Conservation (phyloP, 371 early-diverging fungal species). For the Smittium culicis region DNA sequence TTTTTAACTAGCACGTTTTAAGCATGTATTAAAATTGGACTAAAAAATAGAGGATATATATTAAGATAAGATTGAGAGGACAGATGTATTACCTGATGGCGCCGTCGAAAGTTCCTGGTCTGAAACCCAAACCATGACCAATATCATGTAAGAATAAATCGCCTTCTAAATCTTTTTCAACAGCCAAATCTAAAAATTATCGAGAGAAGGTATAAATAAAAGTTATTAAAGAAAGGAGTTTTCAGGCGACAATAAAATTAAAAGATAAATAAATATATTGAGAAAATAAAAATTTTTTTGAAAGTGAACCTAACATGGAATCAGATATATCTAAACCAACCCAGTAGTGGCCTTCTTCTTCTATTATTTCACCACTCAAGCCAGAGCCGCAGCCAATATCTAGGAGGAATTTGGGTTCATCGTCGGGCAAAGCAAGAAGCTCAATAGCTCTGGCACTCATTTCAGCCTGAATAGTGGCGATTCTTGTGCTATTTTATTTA, state of each 20-base stretch:
- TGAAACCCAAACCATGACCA: slow-evolving; percentile 87
- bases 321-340: slow-evolving; percentile 94
- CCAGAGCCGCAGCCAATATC: slow-evolving; percentile 98
- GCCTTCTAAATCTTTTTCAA: slow-evolving; percentile 71
- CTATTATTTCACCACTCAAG: slow-evolving; percentile 85
- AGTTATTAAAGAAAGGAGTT: neutral
- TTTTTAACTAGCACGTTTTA: too few relatives aligned
- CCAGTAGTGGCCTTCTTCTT: slow-evolving; percentile 89
- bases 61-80: neutral
- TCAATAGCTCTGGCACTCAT: slow-evolving; percentile 88
- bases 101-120: slow-evolving; percentile 96
- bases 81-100: slow-evolving; percentile 49
- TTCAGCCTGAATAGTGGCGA: slow-evolving; percentile 81
- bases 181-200: slow-evolving; percentile 12
- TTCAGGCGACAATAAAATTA: too few relatives aligned
- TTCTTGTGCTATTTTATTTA: slow-evolving; percentile 52
- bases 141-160: slow-evolving; percentile 92
- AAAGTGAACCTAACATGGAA: slow-evolving; percentile 55
- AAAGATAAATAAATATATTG: neutral
- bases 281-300: slow-evolving; percentile 23
- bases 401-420: slow-evolving; percentile 53
- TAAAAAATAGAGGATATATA: neutral
- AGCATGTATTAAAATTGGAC: too few relatives aligned
- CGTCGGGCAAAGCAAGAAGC: slow-evolving; percentile 67
- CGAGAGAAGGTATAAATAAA: slow-evolving; percentile 6